Evolutionary conservation across 345 rosid species (phyloP).

Genomic region (Theobroma cacao): DNA sequence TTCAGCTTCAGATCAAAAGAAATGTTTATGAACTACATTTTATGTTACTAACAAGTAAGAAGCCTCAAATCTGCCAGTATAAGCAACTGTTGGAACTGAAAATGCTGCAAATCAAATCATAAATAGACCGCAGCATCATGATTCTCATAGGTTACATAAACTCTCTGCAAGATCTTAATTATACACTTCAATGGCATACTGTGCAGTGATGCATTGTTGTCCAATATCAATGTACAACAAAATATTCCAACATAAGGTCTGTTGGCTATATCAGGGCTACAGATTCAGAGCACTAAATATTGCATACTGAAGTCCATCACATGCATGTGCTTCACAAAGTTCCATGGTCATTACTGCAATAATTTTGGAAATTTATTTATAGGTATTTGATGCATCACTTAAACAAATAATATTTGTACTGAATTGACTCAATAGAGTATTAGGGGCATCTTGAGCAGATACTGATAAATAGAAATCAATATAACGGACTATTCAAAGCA

Average conservation of each 20-base stretch:
- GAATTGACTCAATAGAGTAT: neutral
- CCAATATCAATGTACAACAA: neutral
- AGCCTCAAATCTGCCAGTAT: neutral
- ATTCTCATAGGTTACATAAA: neutral
- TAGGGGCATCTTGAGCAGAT: neutral
- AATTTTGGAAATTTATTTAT: neutral
- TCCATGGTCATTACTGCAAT: neutral
- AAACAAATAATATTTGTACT: neutral
- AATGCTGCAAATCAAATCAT: conserved; percentile 1
- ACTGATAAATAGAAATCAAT: neutral
- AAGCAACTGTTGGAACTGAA: neutral
- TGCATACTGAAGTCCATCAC: neutral
- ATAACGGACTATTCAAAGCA: neutral
- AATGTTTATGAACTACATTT: neutral
- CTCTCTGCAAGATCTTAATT: neutral
- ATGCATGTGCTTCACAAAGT: neutral
- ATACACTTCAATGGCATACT: neutral
- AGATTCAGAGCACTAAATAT: neutral
- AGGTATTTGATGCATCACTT: neutral
- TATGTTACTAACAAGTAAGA: neutral
- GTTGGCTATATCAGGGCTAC: too few species aligned
- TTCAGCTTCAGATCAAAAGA: neutral
- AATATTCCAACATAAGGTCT: neutral
- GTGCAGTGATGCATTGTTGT: neutral
- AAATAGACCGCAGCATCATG: neutral